A percentile compares a stretch with the other conserved stretches of the same genome.
Conservation (phyloP, 441 rosid genomes). For the Pelargonium myrrhifolium region DNA sequence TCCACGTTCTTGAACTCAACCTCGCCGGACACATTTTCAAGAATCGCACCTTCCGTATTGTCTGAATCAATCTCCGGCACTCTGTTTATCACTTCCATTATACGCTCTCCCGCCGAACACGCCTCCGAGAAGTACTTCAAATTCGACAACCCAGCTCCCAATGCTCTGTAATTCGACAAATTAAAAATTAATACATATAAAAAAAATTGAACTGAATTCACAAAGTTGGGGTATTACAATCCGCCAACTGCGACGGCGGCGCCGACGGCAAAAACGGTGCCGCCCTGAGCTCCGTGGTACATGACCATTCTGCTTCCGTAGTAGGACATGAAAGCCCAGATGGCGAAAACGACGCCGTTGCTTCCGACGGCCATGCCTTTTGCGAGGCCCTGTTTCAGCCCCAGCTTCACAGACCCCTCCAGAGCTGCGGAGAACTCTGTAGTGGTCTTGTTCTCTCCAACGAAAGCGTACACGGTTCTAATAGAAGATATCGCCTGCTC, state of each 20-base stretch:
- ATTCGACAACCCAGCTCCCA: slow-evolving; percentile 15
- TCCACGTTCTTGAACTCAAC: slow-evolving; percentile 29
- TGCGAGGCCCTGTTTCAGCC: slow-evolving; percentile 23
- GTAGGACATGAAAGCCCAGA: slow-evolving; percentile 23
- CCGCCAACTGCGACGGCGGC: slow-evolving; percentile 10
- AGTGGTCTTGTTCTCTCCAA: slow-evolving; percentile 12
- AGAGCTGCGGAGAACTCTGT: slow-evolving; percentile 9
- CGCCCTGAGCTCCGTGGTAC: slow-evolving; percentile 14
- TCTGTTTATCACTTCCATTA: slow-evolving; percentile 22
- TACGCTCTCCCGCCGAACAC: slow-evolving; percentile 13
- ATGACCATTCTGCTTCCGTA: slow-evolving; percentile 20
- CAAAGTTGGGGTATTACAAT: too few relatives aligned
- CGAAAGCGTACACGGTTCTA: slow-evolving; percentile 22
- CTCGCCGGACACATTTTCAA: slow-evolving; percentile 27
- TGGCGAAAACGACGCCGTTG: slow-evolving; percentile 16
- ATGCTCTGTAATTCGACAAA: slow-evolving; percentile 17
- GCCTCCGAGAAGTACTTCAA: slow-evolving; percentile 21
- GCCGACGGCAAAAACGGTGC: slow-evolving; percentile 16
- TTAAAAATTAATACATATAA: too few relatives aligned
- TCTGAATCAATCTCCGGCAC: slow-evolving; percentile 16
- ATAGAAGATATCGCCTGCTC: slow-evolving; percentile 23
- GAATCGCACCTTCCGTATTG: slow-evolving; percentile 7
- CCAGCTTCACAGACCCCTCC: slow-evolving; percentile 15
- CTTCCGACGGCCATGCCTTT: slow-evolving; percentile 24
- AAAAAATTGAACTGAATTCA: too few relatives aligned